A percentile compares a stretch with the other conserved stretches of the same genome.
phyloP scores from a whole-genome alignment of 164 flowering plant species.

The Liquidambar formosana region DNA sequence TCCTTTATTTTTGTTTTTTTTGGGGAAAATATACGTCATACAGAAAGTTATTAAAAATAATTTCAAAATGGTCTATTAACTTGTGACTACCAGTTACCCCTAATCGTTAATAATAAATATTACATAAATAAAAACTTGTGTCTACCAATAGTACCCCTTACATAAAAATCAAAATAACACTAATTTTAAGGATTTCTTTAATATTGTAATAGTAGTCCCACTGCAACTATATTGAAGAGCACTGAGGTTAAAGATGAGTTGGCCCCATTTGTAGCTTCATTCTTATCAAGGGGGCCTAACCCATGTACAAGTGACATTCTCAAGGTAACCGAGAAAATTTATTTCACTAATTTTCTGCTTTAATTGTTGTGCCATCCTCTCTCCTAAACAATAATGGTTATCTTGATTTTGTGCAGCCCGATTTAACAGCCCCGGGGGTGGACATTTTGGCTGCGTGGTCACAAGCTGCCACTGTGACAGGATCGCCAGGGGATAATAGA shows the following conservation, averaged over 20 bases:
- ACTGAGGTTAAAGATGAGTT: no score
- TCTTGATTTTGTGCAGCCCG: conserved; percentile 23
- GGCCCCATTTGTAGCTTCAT: no score
- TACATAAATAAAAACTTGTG: not conserved
- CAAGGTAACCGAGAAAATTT: conserved; percentile 15
- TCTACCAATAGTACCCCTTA: not conserved
- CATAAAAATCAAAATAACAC: not conserved
- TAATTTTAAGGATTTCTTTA: not conserved
- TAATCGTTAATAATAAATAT: no score
- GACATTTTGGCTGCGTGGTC: conserved; percentile 58
- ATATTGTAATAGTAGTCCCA: conserved; percentile 31
- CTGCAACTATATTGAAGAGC: conserved; percentile 35
- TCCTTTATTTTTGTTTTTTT: no score
- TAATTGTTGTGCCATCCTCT: not conserved
- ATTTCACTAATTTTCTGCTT: conserved; percentile 27
- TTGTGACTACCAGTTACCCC: no score
- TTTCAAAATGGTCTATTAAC: no score
- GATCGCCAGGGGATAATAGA: conserved; percentile 25
- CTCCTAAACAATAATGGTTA: not conserved
- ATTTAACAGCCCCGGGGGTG: no score
- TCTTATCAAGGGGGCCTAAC: no score
- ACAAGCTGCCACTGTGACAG: conserved; percentile 15
- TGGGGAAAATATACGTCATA: no score
- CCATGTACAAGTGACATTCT: no score
- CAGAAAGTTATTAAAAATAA: no score